Base-by-base conservation (phyloP, 2,329 filamentous ascomycete genomes). In the Aureobasidium sp. region DNA sequence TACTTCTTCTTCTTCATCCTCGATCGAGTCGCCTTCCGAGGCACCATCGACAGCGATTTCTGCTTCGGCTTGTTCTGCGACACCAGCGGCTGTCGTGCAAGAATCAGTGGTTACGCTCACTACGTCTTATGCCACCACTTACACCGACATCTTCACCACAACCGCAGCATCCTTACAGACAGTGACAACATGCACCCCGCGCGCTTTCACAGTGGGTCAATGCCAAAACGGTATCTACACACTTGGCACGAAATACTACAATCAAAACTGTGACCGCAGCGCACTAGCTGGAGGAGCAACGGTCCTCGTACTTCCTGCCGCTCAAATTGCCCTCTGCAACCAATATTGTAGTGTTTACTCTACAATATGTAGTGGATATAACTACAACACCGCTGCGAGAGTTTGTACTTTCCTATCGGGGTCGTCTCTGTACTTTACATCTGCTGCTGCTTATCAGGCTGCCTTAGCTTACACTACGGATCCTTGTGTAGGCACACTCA, bases 371-470 rank as follows among this genome's bases (percentile, higher is more conserved):
- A 51, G 48, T 11, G 48, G 48, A n/a, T 51, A 33, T 25, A 51
- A 51, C 48, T 51, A 51, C 27, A 51, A 51, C 16, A 51, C 48
- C 6, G 48, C 48, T 51, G 48, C 48, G 16, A 51, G 48, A n/a
- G 48, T 51, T 29, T 51, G 48, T 20, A 51, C 48, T 3, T 51
- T 51, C 27, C 48, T 51, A 16, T 51, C 48, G 9, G 48, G 27
- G n/a, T 51, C 48, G 13, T 31, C 48, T 10, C 11, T 51, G 27
- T 2, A 2, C 16, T n/a, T n/a, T 31, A 6, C 27, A 11, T n/a
- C 48, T 51, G 48, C 48, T 10, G 48, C 33, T 31, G 48, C 48
- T 51, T 51, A 9, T 18, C 48, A 51, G 6, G 48, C 48, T 29
- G 48, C 48, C 13, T 16, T 33, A n/a, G 48, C 48, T 1, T 51